phyloP scores from a whole-genome alignment of 768 basidiomycete genomes.

The Chalciporus piperatus region DNA sequence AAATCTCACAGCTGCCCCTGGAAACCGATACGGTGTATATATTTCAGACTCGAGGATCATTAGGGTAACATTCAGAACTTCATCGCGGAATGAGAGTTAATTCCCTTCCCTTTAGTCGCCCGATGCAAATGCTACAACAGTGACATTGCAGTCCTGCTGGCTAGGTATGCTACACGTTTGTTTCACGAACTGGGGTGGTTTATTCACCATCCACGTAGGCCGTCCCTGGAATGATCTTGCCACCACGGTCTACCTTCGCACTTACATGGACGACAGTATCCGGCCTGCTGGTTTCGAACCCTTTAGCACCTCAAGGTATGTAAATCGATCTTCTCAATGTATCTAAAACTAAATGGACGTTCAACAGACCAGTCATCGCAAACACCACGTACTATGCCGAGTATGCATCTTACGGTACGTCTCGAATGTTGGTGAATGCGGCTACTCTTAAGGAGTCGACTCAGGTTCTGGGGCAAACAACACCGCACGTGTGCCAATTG shows the following conservation, averaged over 20 bases:
- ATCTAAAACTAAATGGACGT: background rate
- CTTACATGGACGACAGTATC: slow-evolving; percentile 56
- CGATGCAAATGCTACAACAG: slow-evolving; percentile 50
- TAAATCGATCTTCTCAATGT: background rate
- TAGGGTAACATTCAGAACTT: slow-evolving; percentile 34
- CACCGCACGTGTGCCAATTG: slow-evolving; percentile 41
- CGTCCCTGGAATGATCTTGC: slow-evolving; percentile 65
- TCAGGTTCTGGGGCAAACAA: slow-evolving; percentile 52
- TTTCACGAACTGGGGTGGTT: background rate
- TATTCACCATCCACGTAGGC: slow-evolving; percentile 1
- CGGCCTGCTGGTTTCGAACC: slow-evolving; percentile 50
- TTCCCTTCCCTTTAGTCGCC: slow-evolving; percentile 39
- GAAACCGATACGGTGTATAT: slow-evolving; percentile 42
- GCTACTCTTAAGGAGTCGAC: background rate
- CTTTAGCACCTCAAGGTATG: slow-evolving; percentile 40
- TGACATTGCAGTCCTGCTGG: slow-evolving; percentile 46
- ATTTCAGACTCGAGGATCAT: slow-evolving; percentile 53
- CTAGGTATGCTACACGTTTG: slow-evolving; percentile 36
- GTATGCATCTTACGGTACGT: slow-evolving; percentile 47
- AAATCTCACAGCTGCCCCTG: background rate
- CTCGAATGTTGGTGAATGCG: background rate
- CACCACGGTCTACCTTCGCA: slow-evolving; percentile 49
- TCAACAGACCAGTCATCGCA: slow-evolving; percentile 43
- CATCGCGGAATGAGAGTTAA: background rate
- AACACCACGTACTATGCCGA: slow-evolving; percentile 60